Evolutionary conservation across 805 yeast species (phyloP).

Genomic region (Saccharomycopsis babjevae): DNA sequence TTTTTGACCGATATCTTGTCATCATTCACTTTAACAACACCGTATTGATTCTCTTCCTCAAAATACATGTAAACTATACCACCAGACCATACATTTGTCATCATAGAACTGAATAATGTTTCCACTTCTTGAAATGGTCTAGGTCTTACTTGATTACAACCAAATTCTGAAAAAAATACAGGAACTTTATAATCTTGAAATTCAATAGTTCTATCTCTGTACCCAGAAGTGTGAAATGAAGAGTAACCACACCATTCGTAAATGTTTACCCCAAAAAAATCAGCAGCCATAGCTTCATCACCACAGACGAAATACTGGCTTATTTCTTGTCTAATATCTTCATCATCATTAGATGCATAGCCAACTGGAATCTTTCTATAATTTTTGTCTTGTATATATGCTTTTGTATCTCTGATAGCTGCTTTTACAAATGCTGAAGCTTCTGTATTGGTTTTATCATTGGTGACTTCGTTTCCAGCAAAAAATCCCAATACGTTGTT

Average conservation of each 20-base stretch:
- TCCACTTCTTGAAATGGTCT: constrained; percentile 69
- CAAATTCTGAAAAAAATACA: constrained; percentile 79
- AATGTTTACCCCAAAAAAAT: constrained; percentile 79
- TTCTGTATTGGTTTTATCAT: constrained; percentile 51
- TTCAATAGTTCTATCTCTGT: constrained; percentile 58
- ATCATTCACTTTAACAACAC: constrained; percentile 51
- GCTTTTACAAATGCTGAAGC: constrained; percentile 80
- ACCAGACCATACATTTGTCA: constrained; percentile 91
- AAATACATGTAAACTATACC: constrained; percentile 90
- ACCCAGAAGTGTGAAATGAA: constrained; percentile 53
- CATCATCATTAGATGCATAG: constrained; percentile 72
- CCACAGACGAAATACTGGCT: constrained; percentile 78
- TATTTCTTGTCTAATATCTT: constrained; percentile 49
- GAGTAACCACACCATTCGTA: constrained; percentile 81
- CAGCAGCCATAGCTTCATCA: constrained; percentile 56
- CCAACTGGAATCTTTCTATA: constrained; percentile 73
- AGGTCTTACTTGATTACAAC: constrained; percentile 68
- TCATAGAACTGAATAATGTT: constrained; percentile 52
- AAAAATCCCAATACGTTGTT: constrained; percentile 72
- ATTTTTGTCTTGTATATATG: constrained; percentile 46
- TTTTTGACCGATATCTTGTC: constrained; percentile 41
- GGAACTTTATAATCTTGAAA: constrained; percentile 69
- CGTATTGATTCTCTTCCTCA: constrained; percentile 75
- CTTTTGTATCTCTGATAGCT: constrained; percentile 68
- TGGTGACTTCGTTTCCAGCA: constrained; percentile 81